Evolutionary conservation across 805 yeast genomes (phyloP), one percentile per base, ranked within the genome.

Genomic region (Cyberlindnera xishuangbannaensis): DNA sequence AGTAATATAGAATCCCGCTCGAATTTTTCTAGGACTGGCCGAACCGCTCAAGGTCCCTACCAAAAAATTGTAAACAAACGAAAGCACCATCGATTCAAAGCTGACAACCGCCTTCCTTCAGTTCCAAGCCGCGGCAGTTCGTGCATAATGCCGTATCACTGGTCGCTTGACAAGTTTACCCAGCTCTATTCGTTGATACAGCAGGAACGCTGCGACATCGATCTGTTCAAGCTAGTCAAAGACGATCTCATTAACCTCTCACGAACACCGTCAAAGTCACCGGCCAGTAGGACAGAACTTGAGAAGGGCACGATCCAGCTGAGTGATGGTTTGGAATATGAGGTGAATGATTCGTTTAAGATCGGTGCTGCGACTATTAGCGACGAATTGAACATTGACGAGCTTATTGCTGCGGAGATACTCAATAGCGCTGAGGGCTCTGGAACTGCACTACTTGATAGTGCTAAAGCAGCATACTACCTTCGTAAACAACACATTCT

Each of bases 321-420:
- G 20, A 59, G 66, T 14, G 77, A 69, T 47, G 79, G 41, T 3
- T 15, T 78, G 16, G 70, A 68, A 11, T 79, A 71, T 45, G 71
- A 71, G 39, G 56, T 88, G 20, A 85, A 83, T 50, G 64, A 73
- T 29, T 73, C 74, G 24, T 88, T 86, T 45, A 65, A 81, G 25
- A 67, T 75, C 33, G 65, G 71, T 4, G 70, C 86, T 1, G 63
- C 76, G 5, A 63, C 65, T 16, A 50, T 82, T 13, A 62, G 88
- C 0, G 83, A 77, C 42, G 76, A 76, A 24, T 64, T 90, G 33
- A 65, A 83, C 31, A 62, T 90, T 32, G 95, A 90, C 56, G 97
- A 90, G 53, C 33, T 83, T 18, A 64, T 72, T 3, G 71, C 84
- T 2, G 92, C 94, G 1, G 83, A 86, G 50, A 51, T 84, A 18